Evolutionary conservation across 2,329 filamentous ascomycete genomes (phyloP).

Genomic region (Alternaria sp.): DNA sequence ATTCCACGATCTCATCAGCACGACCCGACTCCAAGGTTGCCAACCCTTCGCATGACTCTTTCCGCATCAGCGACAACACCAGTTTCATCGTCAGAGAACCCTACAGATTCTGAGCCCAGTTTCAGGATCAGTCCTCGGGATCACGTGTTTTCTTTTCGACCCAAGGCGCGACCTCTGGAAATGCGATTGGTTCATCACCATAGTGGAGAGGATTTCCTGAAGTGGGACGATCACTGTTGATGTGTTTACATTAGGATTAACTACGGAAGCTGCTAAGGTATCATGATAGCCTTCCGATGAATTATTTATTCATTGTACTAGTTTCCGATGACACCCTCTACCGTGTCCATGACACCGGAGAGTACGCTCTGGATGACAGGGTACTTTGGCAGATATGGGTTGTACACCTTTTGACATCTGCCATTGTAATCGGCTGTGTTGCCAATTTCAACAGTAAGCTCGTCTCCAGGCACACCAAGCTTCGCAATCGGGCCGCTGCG

Average conservation of each 20-base stretch:
- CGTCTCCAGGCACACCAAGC: slow-evolving; percentile 47
- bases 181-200: neutral
- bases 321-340: slow-evolving; percentile 1
- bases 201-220: neutral
- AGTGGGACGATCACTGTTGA: neutral
- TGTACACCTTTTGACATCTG: slow-evolving; percentile 40
- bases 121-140: neutral
- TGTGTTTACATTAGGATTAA: neutral
- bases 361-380: slow-evolving; percentile 27
- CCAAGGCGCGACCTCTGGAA: neutral
- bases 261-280: neutral
- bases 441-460: slow-evolving; percentile 37
- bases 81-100: neutral
- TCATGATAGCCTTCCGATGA: neutral
- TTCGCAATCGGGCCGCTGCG: slow-evolving; percentile 39
- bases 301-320: neutral
- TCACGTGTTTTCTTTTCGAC: neutral
- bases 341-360: neutral
- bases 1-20: neutral
- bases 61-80: neutral
- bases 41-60: neutral
- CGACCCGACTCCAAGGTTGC: neutral
- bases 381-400: slow-evolving; percentile 29
- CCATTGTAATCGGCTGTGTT: slow-evolving; percentile 43
- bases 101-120: neutral